Percentiles rank a stretch among this genome's conserved stretches.
phyloP scores from a whole-genome alignment of 2,329 filamentous ascomycete genomes.

The Davidsoniella australis region DNA sequence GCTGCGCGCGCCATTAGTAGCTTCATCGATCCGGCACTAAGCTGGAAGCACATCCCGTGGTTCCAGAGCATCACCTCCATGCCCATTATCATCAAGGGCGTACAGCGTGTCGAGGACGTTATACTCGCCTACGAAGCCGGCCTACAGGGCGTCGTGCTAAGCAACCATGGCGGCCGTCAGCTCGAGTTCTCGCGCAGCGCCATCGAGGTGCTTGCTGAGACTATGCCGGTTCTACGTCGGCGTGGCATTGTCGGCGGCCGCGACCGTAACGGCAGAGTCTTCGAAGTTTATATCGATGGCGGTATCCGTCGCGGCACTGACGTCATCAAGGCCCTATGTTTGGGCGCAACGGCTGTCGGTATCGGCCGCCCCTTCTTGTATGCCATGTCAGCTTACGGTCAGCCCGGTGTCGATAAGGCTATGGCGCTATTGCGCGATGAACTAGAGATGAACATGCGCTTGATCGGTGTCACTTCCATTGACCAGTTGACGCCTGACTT shows the following conservation, averaged over 20 bases:
- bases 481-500: constrained; percentile 66
- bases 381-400: constrained; percentile 85
- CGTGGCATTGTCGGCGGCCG: constrained; percentile 41
- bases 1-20: constrained; percentile 86
- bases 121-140: constrained; percentile 67
- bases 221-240: constrained; percentile 69
- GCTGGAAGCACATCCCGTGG: constrained; percentile 90
- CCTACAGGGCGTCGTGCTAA: constrained; percentile 79
- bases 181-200: constrained; percentile 81
- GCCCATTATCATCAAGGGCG: constrained; percentile 91
- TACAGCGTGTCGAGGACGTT: constrained; percentile 91
- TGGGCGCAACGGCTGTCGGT: constrained; percentile 82
- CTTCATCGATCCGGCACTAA: constrained; percentile 90
- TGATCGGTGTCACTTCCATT: constrained; percentile 64
- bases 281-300: constrained; percentile 84
- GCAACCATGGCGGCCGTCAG: constrained; percentile 89
- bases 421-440: constrained; percentile 91
- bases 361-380: constrained; percentile 92
- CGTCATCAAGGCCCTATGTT: constrained; percentile 84
- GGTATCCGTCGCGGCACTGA: constrained; percentile 82
- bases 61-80: constrained; percentile 79
- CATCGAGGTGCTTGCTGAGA: constrained; percentile 81
- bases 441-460: constrained; percentile 97
- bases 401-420: constrained; percentile 72
- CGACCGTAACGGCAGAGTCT: constrained; percentile 29